phyloP scores from a whole-genome alignment of 2,329 filamentous ascomycete species.

The Immersiporthe knoxdaviesiana region DNA sequence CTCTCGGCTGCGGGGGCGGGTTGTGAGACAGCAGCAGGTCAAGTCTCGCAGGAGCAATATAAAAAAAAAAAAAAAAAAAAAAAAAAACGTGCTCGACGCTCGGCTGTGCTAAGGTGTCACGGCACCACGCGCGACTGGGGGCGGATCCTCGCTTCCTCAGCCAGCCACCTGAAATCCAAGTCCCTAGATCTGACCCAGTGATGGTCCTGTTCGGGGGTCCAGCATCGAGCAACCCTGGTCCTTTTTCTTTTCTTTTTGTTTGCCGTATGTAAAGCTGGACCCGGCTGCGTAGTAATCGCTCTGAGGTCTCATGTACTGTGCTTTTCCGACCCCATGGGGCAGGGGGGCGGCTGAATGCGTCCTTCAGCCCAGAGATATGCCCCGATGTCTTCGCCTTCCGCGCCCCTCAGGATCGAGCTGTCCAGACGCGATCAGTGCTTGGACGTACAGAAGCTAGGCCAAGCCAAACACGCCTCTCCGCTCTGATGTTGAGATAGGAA shows the following conservation, averaged over 20 bases:
- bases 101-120: conserved; percentile 21
- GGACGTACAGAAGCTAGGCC: neutral
- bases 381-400: neutral
- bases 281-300: neutral
- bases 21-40: neutral
- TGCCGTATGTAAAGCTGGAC: neutral
- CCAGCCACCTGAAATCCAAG: neutral
- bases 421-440: neutral
- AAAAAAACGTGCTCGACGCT: conserved; percentile 28
- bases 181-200: neutral
- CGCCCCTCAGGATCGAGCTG: neutral
- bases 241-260: neutral
- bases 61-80: no score
- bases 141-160: neutral
- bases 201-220: neutral
- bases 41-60: conserved; percentile 27
- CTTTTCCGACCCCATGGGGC: neutral
- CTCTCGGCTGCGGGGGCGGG: neutral
- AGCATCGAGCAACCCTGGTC: neutral
- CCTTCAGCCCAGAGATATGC: neutral
- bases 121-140: neutral
- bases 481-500: neutral
- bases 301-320: neutral
- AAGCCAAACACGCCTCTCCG: neutral
- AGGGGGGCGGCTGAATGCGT: neutral